phyloP scores from a whole-genome alignment of 352 stramenopile species.

The Thalassiosira hispida region DNA sequence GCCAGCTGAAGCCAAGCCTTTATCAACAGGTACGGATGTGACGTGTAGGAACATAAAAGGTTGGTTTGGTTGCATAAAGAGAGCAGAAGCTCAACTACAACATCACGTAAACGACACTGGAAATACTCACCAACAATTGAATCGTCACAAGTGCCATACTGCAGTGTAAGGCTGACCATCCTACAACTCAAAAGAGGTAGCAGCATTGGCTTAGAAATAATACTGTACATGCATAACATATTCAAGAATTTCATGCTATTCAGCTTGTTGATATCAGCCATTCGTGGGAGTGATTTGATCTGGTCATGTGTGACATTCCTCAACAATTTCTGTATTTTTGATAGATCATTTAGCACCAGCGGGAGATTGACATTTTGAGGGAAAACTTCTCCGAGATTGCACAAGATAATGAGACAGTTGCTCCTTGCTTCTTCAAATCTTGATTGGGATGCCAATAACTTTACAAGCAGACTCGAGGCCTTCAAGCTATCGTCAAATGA shows the following conservation, averaged over 20 bases:
- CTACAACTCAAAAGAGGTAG: constrained; percentile 28
- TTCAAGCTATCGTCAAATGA: constrained; percentile 37
- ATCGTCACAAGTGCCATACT: constrained; percentile 40
- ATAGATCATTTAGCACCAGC: constrained; percentile 11
- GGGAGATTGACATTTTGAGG: constrained; percentile 6
- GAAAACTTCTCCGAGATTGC: constrained; percentile 23
- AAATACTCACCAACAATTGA: constrained; percentile 4
- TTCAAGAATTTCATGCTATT: constrained; percentile 46
- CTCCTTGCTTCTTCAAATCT: constrained; percentile 19
- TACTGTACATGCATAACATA: constrained; percentile 9
- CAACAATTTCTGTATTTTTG: background rate
- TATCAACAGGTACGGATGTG: background rate
- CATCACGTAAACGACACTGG: background rate
- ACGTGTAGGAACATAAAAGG: background rate
- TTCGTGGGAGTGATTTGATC: constrained; percentile 18
- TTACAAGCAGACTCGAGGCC: constrained; percentile 1
- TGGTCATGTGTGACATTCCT: constrained; percentile 11
- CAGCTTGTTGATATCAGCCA: constrained; percentile 21
- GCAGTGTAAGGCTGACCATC: constrained; percentile 31
- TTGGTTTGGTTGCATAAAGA: background rate
- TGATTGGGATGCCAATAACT: constrained; percentile 6
- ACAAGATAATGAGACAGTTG: constrained; percentile 24
- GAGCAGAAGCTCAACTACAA: background rate
- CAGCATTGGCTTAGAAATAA: constrained; percentile 30
- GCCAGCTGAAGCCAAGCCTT: constrained; percentile 1